Conservation (phyloP, 768 basidiomycete species). For the Termitomyces sp. region DNA sequence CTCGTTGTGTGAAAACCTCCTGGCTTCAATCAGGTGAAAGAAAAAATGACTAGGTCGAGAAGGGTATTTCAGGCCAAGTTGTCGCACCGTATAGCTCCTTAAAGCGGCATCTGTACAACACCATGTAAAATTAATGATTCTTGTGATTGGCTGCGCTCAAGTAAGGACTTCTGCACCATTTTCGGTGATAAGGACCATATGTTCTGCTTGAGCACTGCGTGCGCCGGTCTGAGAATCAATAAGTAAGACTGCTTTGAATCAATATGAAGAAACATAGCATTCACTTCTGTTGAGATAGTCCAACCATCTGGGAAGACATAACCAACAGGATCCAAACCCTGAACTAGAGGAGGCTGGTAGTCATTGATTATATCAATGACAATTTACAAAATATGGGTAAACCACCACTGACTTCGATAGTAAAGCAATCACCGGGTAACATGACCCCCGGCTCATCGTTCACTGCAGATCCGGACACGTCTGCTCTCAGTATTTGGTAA, state of each 20-base stretch:
- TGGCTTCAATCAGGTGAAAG: neutral
- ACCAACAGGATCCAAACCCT: slow-evolving; percentile 60
- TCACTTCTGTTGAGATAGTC: slow-evolving; percentile 85
- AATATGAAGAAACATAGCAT: slow-evolving; percentile 9
- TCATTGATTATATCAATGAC: neutral
- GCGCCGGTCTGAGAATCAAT: slow-evolving; percentile 56
- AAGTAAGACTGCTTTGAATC: neutral
- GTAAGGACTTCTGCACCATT: slow-evolving; percentile 78
- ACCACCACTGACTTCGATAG: slow-evolving; percentile 66
- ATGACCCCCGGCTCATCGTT: slow-evolving; percentile 82
- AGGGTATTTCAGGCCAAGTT: too few relatives aligned
- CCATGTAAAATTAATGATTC: neutral
- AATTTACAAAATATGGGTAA: neutral
- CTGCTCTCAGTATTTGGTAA: neutral
- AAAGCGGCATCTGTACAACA: too few relatives aligned
- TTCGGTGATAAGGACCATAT: slow-evolving; percentile 82
- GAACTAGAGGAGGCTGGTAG: slow-evolving; percentile 65
- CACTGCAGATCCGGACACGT: slow-evolving; percentile 31
- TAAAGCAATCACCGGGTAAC: slow-evolving; percentile 85
- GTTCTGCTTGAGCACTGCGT: slow-evolving; percentile 81
- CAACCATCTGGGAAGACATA: slow-evolving; percentile 90
- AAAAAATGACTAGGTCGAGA: neutral
- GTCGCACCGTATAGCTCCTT: neutral
- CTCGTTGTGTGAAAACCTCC: too few relatives aligned
- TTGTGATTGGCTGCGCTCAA: neutral